Base-by-base conservation (phyloP, 2,329 filamentous ascomycete species). In the Microdochium paspali region DNA sequence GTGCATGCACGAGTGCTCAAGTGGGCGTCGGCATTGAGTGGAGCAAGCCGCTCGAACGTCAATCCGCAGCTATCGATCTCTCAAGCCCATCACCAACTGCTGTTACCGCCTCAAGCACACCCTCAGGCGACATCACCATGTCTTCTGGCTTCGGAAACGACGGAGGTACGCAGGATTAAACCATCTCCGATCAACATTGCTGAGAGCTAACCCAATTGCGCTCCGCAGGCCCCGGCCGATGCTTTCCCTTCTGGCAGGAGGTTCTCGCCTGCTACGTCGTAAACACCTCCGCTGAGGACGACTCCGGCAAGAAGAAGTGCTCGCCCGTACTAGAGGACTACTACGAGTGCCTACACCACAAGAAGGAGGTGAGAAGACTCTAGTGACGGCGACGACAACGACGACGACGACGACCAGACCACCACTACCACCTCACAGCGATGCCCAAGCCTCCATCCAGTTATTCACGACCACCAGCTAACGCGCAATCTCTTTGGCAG, bases 221-320 rank as follows among this genome's bases (percentile, higher is more conserved):
- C 43, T 35, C 47, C 44, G 50, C 58, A 82, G 79, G 79, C 60
- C 76, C 79, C 53, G 73, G 73, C 58, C 87, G 91, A 69, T 98
- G 93, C 82, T 97, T 95, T 76, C 88, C 90, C 65, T 98, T 96
- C 81, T 98, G 93, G 93, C 93, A 98, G 73, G 93, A 98, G 72
- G 83, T 97, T 56, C 86, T 98, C 66, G 90, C 90, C 61, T 98
- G 93, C 81, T 98, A 98, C 69, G 90, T 96, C 51, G 84, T 95
- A 64, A 97, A 97, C 74, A 89, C 89, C 48, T 79, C 77, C 55
- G 74, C 85, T 54, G 86, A 91, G 48, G 85, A 90, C 62, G 76
- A 81, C 56, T 80, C 82, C 15, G 88, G 88, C 57, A 93, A 90
- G 74, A 85, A 83, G 68, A 95, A 95, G 72, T 98, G 94, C 67